Percentiles rank a stretch among this genome's conserved stretches.
These are phyloP conservation scores for Geotrichum australiense DNA, from an alignment of 1,139 yeast species.

Conservation along the genomic window DNA sequence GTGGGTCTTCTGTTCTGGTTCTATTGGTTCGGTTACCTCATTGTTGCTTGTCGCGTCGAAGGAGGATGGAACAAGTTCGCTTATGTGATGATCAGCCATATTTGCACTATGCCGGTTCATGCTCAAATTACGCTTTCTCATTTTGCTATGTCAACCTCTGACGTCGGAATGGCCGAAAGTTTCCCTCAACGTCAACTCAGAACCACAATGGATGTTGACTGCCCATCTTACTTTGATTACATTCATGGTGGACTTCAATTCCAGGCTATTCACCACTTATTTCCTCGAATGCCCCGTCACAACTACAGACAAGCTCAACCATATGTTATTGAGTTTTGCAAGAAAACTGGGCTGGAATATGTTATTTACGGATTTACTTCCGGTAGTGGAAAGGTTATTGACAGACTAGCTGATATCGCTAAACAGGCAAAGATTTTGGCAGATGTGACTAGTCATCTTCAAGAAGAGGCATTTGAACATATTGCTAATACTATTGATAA, in stretches of 20 bases:
- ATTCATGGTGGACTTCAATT: conserved; percentile 90
- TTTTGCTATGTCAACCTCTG: conserved; percentile 90
- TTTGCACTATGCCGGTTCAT: conserved; percentile 82
- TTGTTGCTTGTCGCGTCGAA: conserved; percentile 48
- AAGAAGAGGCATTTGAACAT: conserved; percentile 18
- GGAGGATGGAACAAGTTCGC: conserved; percentile 46
- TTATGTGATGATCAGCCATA: conserved; percentile 66
- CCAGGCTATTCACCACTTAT: conserved; percentile 84
- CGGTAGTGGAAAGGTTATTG: conserved; percentile 67
- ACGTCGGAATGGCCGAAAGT: conserved; percentile 74
- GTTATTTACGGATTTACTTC: conserved; percentile 77
- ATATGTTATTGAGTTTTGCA: conserved; percentile 63
- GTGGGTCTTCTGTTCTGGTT: conserved; percentile 60
- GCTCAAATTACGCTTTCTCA: conserved; percentile 87
- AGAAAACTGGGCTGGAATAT: conserved; percentile 70
- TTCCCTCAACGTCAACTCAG: conserved; percentile 75
- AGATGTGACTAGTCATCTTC: conserved; percentile 51
- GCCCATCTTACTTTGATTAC: conserved; percentile 88
- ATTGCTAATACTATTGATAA: conserved; percentile 12
- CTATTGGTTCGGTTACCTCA: conserved; percentile 71
- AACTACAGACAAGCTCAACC: conserved; percentile 72
- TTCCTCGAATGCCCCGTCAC: conserved; percentile 86
- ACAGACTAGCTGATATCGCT: conserved; percentile 66
- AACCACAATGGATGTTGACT: conserved; percentile 92
- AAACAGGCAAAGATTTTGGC: conserved; percentile 68